Evolutionary conservation across 192 early-diverging fungal genomes (phyloP), one percentile per base, ranked within the genome.

Genomic region (Dissophora globulifera): DNA sequence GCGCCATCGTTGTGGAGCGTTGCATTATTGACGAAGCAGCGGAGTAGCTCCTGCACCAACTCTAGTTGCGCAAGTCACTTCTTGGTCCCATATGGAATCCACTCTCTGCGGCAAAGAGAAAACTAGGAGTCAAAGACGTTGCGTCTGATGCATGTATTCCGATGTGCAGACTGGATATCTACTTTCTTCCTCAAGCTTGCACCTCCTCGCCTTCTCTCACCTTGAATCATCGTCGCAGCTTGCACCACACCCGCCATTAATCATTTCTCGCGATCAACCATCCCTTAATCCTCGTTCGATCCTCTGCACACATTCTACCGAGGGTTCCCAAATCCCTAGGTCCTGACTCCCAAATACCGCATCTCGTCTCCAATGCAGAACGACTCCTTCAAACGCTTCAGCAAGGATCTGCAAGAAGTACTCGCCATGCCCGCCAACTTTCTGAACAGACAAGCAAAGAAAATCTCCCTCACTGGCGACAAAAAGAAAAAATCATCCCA

Each of bases 361-460:
- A 35, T 29, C 38, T 16, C 11, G 4, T 20, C 16, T 25, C 38
- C 38, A 58, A 76, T 76, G 72, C 63, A 76, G 40, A 53, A 61
- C 72, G 72, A 62, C 23, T 19, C 62, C 11, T 67, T 76, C 63
- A 76, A 56, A 50, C 26, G 40, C 17, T 57, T 71, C 38, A 58
- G 69, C 11, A 71, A 47, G 69, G 69, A 71, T 25, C 35, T 66
- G n/a, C 58, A 60, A 6, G 63, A 45, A 2, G 71, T 30, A 25
- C 45, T 76, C 16, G 58, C 62, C 1, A 61, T 66, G 25, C 50
- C 63, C 12, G 58, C 25, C 6, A 42, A 40, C 38, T 62, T 61
- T 29, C 29, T 67, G 27, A 61, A 48, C 55, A 76, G 62, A 15
- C 33, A 69, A 27, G 51, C 50, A 2, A 76, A 67, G 57, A 76